Evolutionary conservation across 306 rosid species (phyloP), one percentile per base, ranked within the genome.

Genomic region (Heteromeles arbutifolia): DNA sequence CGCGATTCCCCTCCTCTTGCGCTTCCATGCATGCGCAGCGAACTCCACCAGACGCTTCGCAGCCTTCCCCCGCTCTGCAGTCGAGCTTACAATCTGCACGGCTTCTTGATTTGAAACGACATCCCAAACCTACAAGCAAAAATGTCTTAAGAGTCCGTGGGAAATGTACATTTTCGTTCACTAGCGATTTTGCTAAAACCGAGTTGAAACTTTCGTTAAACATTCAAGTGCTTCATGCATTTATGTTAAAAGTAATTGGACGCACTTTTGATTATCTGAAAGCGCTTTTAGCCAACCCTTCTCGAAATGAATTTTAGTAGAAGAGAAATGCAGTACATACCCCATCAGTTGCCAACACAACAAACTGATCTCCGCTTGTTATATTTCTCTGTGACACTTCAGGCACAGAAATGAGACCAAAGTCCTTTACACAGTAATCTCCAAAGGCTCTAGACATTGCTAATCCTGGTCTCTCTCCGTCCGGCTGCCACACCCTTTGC

Each of bases 391-490:
- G 90, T 10, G 96, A 89, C 19, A 95, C 96, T 75, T 95, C 97
- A 45, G 98, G 97, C 74, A 86, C 90, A 1, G 97, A 92, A 79
- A 92, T 92, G 21, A 95, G 92, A 76, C 98, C 98, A 56, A 82
- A 85, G 4, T 81, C 87, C 82, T 95, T 95, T 21, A 92, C 69
- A 57, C 96, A 95, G 71, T 92, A 88, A 76, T 95, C 97, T 7
- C 98, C 98, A 21, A 92, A 95, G 65, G 98, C 95, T 72, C 98
- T 87, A 9, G 98, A 95, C 96, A 92, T 92, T 45, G 98, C 96
- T 1, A 95, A 82, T 66, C 98, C 98, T 0, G 97, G 97, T 13
- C 92, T 73, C 45, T 90, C 89, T 57, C 39, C 88, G 2, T 92
- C 74, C 0, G 98, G 97, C 52, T 86, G 82, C 98, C 98, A 95